Conservation (phyloP, 805 yeast species). For the Candida silvicultrix region DNA sequence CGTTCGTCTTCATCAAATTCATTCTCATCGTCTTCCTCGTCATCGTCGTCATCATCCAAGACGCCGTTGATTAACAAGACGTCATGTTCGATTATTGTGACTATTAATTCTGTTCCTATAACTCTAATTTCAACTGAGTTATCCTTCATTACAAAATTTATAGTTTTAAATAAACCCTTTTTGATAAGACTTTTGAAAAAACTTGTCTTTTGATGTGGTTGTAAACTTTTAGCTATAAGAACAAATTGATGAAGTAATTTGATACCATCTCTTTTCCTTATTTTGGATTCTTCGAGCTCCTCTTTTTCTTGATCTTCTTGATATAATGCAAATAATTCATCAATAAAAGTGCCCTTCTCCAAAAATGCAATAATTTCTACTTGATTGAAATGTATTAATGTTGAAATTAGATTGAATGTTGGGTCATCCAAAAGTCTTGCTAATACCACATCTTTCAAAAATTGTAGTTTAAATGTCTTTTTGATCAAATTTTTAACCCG, state of each 20-base stretch:
- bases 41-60: slow-evolving; percentile 7
- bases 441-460: slow-evolving; percentile 79
- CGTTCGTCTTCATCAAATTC: not conserved
- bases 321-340: slow-evolving; percentile 55
- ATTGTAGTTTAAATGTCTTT: slow-evolving; percentile 71
- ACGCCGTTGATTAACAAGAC: slow-evolving; percentile 45
- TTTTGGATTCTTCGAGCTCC: slow-evolving; percentile 9
- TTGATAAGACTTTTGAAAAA: slow-evolving; percentile 60
- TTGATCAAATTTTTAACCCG: slow-evolving; percentile 51
- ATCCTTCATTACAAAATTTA: slow-evolving; percentile 65
- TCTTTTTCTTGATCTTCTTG: slow-evolving; percentile 9
- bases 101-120: slow-evolving; percentile 74
- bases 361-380: slow-evolving; percentile 57
- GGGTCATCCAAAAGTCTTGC: slow-evolving; percentile 81
- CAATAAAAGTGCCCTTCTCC: slow-evolving; percentile 45
- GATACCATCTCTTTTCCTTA: slow-evolving; percentile 61
- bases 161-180: slow-evolving; percentile 62
- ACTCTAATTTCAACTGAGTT: slow-evolving; percentile 43
- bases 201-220: slow-evolving; percentile 49
- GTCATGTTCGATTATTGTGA: slow-evolving; percentile 80
- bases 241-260: slow-evolving; percentile 76
- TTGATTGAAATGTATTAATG: slow-evolving; percentile 64
- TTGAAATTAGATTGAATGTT: slow-evolving; percentile 57
- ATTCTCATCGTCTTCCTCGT: slow-evolving; percentile 2
- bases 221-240: slow-evolving; percentile 62